Evolutionary conservation across 1,284 basidiomycete genomes (phyloP).

Genomic region (Cutaneotrichosporon daszewskae): DNA sequence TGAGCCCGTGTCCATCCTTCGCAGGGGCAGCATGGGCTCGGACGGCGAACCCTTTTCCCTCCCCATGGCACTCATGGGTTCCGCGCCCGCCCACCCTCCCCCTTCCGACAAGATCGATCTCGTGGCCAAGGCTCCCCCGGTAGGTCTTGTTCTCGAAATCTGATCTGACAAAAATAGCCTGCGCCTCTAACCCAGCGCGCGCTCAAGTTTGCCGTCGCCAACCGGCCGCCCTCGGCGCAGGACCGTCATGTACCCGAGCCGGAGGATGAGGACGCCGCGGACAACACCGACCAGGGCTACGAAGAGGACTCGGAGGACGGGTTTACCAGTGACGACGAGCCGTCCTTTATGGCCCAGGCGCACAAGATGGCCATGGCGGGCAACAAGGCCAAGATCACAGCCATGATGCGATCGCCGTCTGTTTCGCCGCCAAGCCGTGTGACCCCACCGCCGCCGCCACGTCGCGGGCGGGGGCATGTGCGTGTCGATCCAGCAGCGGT

Average conservation of each 20-base stretch:
- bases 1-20: conserved; percentile 26
- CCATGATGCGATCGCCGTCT: conserved; percentile 10
- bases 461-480: conserved; percentile 35
- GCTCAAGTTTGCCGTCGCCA: conserved; percentile 31
- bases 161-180: too few relatives aligned
- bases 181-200: too few relatives aligned
- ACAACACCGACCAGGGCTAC: conserved; percentile 19
- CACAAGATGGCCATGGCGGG: conserved; percentile 1
- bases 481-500: conserved; percentile 22
- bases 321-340: conserved; percentile 27
- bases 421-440: conserved; percentile 17
- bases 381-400: too few relatives aligned
- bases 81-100: too few relatives aligned
- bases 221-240: not conserved
- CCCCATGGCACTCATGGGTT: too few relatives aligned
- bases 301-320: conserved; percentile 38
- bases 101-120: too few relatives aligned
- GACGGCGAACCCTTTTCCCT: conserved; percentile 22
- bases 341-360: not conserved
- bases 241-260: conserved; percentile 1
- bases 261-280: not conserved
- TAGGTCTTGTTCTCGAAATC: too few relatives aligned
- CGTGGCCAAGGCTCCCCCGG: too few relatives aligned
- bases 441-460: conserved; percentile 22
- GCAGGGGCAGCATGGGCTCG: conserved; percentile 24